Percentiles rank a stretch among this genome's conserved stretches.
These are phyloP conservation scores for Kurtzmaniella natalensis DNA, from an alignment of 1,139 yeast genomes.

Conservation along the genomic window DNA sequence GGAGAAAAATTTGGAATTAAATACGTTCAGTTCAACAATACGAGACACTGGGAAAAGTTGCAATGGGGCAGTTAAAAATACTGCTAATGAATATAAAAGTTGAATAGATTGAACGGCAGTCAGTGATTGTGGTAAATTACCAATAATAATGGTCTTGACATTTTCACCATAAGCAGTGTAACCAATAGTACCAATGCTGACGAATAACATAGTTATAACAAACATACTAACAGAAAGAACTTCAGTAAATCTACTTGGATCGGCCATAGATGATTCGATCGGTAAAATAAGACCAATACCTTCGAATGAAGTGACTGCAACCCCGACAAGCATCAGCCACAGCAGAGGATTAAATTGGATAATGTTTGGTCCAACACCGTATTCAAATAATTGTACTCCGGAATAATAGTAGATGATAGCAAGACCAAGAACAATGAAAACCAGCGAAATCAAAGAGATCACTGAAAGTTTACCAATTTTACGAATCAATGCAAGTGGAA, in stretches of 20 bases:
- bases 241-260: slow-evolving; percentile 66
- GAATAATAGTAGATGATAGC: slow-evolving; percentile 59
- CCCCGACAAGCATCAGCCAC: slow-evolving; percentile 76
- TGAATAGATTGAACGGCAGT: slow-evolving; percentile 63
- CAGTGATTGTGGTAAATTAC: slow-evolving; percentile 64
- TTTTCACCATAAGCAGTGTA: slow-evolving; percentile 65
- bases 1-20: slow-evolving; percentile 29
- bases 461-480: slow-evolving; percentile 67
- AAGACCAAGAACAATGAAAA: slow-evolving; percentile 61
- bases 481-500: slow-evolving; percentile 68
- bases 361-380: slow-evolving; percentile 50
- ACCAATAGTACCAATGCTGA: slow-evolving; percentile 61
- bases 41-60: slow-evolving; percentile 76
- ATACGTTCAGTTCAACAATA: slow-evolving; percentile 60
- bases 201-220: slow-evolving; percentile 56
- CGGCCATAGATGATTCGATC: slow-evolving; percentile 69
- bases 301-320: slow-evolving; percentile 78
- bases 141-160: slow-evolving; percentile 63
- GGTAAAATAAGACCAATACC: slow-evolving; percentile 78
- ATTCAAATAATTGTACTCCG: slow-evolving; percentile 35
- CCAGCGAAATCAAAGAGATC: slow-evolving; percentile 63
- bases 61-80: slow-evolving; percentile 68
- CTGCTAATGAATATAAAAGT: slow-evolving; percentile 67
- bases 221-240: slow-evolving; percentile 58
- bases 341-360: slow-evolving; percentile 50